phyloP scores from a whole-genome alignment of 345 rosid species.

The Eucalyptus virginea region DNA sequence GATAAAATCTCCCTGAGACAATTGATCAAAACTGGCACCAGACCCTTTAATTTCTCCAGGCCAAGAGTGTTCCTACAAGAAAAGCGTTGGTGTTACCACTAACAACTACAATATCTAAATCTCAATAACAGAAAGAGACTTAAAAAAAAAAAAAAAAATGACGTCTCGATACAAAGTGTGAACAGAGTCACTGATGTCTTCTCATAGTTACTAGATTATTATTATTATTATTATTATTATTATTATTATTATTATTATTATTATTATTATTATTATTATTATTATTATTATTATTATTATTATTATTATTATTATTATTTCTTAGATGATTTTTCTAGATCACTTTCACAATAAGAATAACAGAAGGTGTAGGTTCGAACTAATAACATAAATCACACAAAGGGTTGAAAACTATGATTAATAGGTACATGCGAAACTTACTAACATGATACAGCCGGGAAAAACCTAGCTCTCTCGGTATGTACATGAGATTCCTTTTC shows the following conservation, averaged over 20 bases:
- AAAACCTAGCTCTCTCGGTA: background rate
- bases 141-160: background rate
- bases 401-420: background rate
- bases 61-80: constrained; percentile 32
- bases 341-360: background rate
- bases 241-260: no score
- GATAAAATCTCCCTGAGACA: constrained; percentile 70
- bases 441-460: background rate
- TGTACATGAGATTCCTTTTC: background rate
- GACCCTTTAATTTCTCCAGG: constrained; percentile 42
- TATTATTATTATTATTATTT: no score
- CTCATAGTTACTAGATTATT: background rate
- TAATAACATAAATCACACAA: background rate
- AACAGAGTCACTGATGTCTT: background rate
- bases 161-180: background rate
- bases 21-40: constrained; percentile 57
- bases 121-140: background rate
- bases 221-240: no score
- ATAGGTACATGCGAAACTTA: background rate
- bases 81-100: background rate
- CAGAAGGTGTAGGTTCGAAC: background rate
- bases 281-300: no score
- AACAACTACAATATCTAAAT: background rate
- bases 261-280: no score
- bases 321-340: background rate